phyloP scores from a whole-genome alignment of 257 asterid genomes.

The Jaltomata sinuosa region DNA sequence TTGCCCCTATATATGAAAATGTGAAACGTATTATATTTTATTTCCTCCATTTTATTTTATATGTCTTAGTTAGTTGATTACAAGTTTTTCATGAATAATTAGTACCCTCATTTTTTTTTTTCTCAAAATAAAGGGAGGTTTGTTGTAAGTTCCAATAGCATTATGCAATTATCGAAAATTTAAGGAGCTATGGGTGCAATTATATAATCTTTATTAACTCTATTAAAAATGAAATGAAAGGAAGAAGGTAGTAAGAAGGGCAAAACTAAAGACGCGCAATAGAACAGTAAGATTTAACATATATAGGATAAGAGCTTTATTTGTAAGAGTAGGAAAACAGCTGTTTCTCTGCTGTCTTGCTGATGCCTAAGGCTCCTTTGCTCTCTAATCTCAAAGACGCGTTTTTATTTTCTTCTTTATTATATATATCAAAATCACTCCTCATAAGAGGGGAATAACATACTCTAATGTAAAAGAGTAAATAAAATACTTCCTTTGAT shows the following conservation, averaged over 20 bases:
- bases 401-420: conserved; percentile 6
- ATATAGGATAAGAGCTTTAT: neutral
- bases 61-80: neutral
- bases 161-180: neutral
- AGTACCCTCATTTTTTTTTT: neutral
- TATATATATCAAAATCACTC: neutral
- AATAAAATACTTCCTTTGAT: too few species aligned
- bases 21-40: neutral
- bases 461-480: neutral
- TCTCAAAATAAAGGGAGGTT: neutral
- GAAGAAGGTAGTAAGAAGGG: neutral
- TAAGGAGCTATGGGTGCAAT: neutral
- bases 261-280: conserved; percentile 15
- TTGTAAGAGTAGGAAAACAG: conserved; percentile 21
- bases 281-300: conserved; percentile 6
- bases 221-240: too few species aligned
- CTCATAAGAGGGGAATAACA: neutral
- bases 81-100: neutral
- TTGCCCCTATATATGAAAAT: neutral
- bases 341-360: conserved; percentile 57
- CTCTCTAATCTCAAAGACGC: conserved; percentile 30
- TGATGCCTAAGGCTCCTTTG: conserved; percentile 14
- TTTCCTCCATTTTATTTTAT: too few species aligned
- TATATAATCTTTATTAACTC: neutral
- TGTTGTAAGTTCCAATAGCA: neutral